Evolutionary conservation across 345 rosid genomes (phyloP).

Genomic region (Sisymbrium irio): DNA sequence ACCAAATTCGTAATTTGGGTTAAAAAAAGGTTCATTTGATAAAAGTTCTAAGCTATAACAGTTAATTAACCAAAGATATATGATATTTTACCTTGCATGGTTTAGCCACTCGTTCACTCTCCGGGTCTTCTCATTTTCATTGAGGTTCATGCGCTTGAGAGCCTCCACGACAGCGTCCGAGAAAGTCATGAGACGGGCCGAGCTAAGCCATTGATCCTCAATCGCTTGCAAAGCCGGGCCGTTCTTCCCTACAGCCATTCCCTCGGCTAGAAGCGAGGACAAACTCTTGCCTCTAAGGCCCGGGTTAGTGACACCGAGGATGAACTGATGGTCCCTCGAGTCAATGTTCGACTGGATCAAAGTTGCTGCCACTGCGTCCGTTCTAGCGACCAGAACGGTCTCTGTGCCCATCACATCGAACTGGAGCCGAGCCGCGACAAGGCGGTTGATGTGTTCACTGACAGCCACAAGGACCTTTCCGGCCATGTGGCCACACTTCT

Average conservation of each 20-base stretch:
- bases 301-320: constrained; percentile 85
- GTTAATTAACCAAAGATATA: neutral
- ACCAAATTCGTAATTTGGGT: neutral
- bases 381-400: constrained; percentile 89
- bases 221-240: constrained; percentile 76
- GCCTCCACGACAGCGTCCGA: constrained; percentile 62
- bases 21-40: neutral
- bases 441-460: constrained; percentile 86
- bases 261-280: constrained; percentile 68
- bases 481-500: constrained; percentile 97
- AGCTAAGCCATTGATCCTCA: constrained; percentile 79
- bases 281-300: constrained; percentile 58
- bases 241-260: constrained; percentile 68
- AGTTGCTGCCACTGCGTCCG: constrained; percentile 83
- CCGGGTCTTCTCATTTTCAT: constrained; percentile 60
- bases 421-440: constrained; percentile 92
- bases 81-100: constrained; percentile 44
- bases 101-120: constrained; percentile 67
- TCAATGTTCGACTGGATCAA: constrained; percentile 87
- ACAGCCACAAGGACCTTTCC: constrained; percentile 93
- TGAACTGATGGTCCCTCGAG: constrained; percentile 86
- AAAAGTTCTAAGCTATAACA: neutral
- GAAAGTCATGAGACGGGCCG: constrained; percentile 78
- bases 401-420: constrained; percentile 94
- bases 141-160: constrained; percentile 53